A percentile compares a stretch with the other conserved stretches of the same genome.
Conservation (phyloP, 495 filamentous ascomycete genomes). For the Parathielavia appendiculata region DNA sequence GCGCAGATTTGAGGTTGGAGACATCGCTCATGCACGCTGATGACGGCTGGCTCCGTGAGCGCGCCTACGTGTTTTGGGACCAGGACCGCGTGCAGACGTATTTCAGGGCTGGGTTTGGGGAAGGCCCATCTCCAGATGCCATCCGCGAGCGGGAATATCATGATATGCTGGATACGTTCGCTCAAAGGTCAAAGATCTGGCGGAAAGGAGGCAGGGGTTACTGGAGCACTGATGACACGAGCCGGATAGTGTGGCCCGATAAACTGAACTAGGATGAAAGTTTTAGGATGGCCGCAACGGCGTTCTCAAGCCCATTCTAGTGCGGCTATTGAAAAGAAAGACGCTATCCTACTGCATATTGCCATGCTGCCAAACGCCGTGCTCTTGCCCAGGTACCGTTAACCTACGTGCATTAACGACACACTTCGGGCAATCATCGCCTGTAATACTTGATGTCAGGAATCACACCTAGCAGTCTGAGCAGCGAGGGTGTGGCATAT, state of each 20-base stretch:
- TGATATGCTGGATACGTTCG: not conserved
- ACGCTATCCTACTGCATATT: too few relatives aligned
- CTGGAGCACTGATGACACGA: not conserved
- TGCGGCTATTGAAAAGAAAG: too few relatives aligned
- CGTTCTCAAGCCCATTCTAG: too few relatives aligned
- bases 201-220: not conserved
- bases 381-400: too few relatives aligned
- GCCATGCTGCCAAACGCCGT: too few relatives aligned
- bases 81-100: not conserved
- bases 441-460: too few relatives aligned
- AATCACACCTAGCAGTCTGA: too few relatives aligned
- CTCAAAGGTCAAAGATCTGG: not conserved
- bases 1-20: not conserved
- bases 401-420: too few relatives aligned
- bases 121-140: not conserved
- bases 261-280: too few relatives aligned
- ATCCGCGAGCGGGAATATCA: not conserved
- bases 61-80: slow-evolving; percentile 5
- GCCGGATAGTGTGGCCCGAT: not conserved
- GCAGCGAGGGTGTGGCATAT: too few relatives aligned
- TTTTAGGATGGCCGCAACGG: too few relatives aligned
- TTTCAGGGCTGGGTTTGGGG: not conserved
- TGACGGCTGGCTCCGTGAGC: not conserved
- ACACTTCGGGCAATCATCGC: too few relatives aligned
- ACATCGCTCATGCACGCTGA: not conserved